A percentile compares a stretch with the other conserved stretches of the same genome.
phyloP scores from a whole-genome alignment of 1,284 basidiomycete genomes.

The Marasmius tenuissimus region DNA sequence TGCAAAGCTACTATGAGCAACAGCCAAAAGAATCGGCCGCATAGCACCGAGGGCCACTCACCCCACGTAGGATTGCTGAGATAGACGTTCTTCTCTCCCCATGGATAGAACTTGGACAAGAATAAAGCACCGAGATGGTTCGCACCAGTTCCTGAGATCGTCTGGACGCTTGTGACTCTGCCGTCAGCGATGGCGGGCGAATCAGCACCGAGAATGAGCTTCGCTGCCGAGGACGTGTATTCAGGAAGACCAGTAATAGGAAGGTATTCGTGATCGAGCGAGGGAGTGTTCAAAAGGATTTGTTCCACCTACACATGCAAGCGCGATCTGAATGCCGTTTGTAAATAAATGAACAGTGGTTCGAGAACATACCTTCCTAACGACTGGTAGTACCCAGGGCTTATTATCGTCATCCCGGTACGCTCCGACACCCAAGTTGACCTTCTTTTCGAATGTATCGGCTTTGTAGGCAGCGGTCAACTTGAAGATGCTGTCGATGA shows the following conservation, averaged over 20 bases:
- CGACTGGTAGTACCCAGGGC: slow-evolving; percentile 91
- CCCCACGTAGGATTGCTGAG: slow-evolving; percentile 94
- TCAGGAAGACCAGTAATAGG: slow-evolving; percentile 87
- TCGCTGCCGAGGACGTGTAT: slow-evolving; percentile 79
- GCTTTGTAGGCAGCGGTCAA: slow-evolving; percentile 87
- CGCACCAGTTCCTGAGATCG: slow-evolving; percentile 94
- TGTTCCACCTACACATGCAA: slow-evolving; percentile 62
- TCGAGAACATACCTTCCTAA: slow-evolving; percentile 67
- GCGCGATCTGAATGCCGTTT: slow-evolving; percentile 1
- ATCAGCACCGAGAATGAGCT: slow-evolving; percentile 77
- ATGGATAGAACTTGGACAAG: slow-evolving; percentile 83
- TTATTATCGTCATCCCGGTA: slow-evolving; percentile 86
- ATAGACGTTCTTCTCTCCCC: slow-evolving; percentile 70
- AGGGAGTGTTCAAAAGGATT: slow-evolving; percentile 68
- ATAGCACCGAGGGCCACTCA: slow-evolving; percentile 37
- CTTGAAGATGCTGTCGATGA: slow-evolving; percentile 78
- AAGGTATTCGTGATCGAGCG: slow-evolving; percentile 92
- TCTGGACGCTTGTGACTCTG: slow-evolving; percentile 80
- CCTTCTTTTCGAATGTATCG: slow-evolving; percentile 78
- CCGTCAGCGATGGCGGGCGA: slow-evolving; percentile 74
- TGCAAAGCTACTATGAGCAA: slow-evolving; percentile 9
- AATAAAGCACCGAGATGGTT: slow-evolving; percentile 93
- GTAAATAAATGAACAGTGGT: slow-evolving; percentile 5
- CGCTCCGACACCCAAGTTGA: slow-evolving; percentile 91
- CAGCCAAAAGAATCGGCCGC: neutral